Percentiles rank a stretch among this genome's conserved stretches.
phyloP scores from a whole-genome alignment of 768 basidiomycete genomes.

The Amanita exitialis region DNA sequence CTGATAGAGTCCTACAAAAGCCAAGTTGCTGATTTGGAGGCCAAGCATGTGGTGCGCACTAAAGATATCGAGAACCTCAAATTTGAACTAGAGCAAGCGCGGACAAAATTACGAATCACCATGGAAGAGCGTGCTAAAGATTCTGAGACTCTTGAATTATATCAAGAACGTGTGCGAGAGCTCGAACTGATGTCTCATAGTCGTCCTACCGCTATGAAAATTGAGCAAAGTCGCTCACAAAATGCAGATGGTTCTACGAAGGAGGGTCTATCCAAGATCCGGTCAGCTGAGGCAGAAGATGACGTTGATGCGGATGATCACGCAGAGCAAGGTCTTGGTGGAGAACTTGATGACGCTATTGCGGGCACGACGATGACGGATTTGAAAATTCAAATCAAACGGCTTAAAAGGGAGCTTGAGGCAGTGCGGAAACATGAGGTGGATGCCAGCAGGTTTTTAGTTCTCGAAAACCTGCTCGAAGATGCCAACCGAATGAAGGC shows the following conservation, averaged over 20 bases:
- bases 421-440: constrained; percentile 63
- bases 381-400: constrained; percentile 79
- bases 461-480: constrained; percentile 86
- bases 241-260: neutral
- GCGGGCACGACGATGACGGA: constrained; percentile 85
- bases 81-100: constrained; percentile 70
- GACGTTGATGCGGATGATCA: constrained; percentile 29
- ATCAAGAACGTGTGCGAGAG: constrained; percentile 86
- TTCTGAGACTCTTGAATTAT: constrained; percentile 76
- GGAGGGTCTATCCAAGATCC: constrained; percentile 8
- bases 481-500: constrained; percentile 88
- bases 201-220: constrained; percentile 22
- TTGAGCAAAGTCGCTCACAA: constrained; percentile 3
- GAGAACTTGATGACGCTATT: constrained; percentile 83
- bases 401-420: constrained; percentile 73
- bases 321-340: constrained; percentile 54
- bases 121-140: constrained; percentile 67
- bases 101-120: constrained; percentile 57
- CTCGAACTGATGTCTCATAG: constrained; percentile 59
- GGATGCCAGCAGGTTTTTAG: constrained; percentile 66
- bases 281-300: constrained; percentile 15
- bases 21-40: constrained; percentile 75
- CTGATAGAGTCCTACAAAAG: constrained; percentile 89
- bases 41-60: constrained; percentile 50
- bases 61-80: constrained; percentile 66